phyloP scores from a whole-genome alignment of 306 rosid species.

The Vigna nakashimae region DNA sequence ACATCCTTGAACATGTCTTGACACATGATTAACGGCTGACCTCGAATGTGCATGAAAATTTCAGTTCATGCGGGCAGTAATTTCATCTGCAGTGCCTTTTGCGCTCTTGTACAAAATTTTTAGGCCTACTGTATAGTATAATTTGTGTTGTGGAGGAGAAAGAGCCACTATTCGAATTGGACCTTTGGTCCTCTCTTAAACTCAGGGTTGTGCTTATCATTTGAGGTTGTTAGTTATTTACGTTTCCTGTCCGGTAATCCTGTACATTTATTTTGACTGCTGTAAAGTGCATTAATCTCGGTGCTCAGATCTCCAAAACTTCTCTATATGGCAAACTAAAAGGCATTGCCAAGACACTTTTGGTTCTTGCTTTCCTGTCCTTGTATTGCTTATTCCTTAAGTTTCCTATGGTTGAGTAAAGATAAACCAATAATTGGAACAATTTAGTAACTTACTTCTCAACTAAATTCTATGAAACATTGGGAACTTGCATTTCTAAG shows the following conservation, averaged over 20 bases:
- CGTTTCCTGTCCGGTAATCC: slow-evolving; percentile 4
- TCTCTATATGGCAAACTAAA: slow-evolving; percentile 9
- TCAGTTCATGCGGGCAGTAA: slow-evolving; percentile 51
- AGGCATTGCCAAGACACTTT: neutral
- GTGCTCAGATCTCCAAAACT: slow-evolving; percentile 15
- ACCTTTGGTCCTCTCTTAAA: slow-evolving; percentile 52
- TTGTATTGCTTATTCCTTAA: neutral
- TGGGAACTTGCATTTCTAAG: neutral
- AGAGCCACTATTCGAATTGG: slow-evolving; percentile 54
- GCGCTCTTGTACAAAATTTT: slow-evolving; percentile 54
- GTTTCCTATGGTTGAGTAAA: neutral
- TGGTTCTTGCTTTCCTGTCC: neutral
- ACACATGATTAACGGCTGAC: slow-evolving; percentile 48
- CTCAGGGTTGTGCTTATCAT: slow-evolving; percentile 55
- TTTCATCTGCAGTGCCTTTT: slow-evolving; percentile 47
- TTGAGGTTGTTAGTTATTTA: slow-evolving; percentile 42
- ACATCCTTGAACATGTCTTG: slow-evolving; percentile 40
- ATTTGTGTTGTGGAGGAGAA: slow-evolving; percentile 56
- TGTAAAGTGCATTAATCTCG: slow-evolving; percentile 20
- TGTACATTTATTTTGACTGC: slow-evolving; percentile 17
- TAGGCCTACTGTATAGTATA: slow-evolving; percentile 70
- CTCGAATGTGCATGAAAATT: slow-evolving; percentile 51
- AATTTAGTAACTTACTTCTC: neutral
- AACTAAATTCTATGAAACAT: neutral
- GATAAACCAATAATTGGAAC: neutral